Base-by-base conservation (phyloP, 1,139 yeast genomes). In the Candida smagusa region DNA sequence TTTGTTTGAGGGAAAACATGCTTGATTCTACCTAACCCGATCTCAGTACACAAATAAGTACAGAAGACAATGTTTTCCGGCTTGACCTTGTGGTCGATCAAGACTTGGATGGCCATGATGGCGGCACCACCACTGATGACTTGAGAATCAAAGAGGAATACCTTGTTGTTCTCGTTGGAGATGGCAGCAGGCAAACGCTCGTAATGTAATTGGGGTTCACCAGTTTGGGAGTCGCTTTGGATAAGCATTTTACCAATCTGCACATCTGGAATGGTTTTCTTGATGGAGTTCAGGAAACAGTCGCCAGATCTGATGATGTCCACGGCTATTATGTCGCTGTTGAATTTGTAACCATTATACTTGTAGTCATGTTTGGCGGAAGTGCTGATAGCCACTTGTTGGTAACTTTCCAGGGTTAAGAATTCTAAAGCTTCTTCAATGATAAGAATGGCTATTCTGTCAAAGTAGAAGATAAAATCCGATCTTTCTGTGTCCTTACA, bases 61-160 rank as follows among this genome's bases (percentile, higher is more conserved):
- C 90, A 79, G 37, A 89, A 69, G 2, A 83, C 72, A 30, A 92
- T 85, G 47, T 85, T 75, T 30, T 72, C 64, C 37, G 77, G 73
- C 6, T 58, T 51, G n/a, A 86, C 82, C 12, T 82, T 84, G 56
- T 90, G 95, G 56, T 92, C 97, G 12, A 85, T 50, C 40, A 92
- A 65, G 4, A 92, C 90, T 50, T 89, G 94, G 33, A 88, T 78
- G 0, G 97, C 96, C 97, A 92, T 92, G 35, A 88, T 85, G 2
- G 90, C 82, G 0, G 96, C 96, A 0, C 96, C 95, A 2, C 97
- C 98, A 32, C 95, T 83, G 21, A 88, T 83, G 35, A 88, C 72
- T 57, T 90, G 97, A 0, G 96, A 85, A 55, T 92, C 97, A 53
- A 87, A 77, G 34, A 92, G 62, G 28, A 92, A 61, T 1, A 87